Percentiles rank a stretch among this genome's conserved stretches.
phyloP scores from a whole-genome alignment of 306 rosid species.

The Malus sieversii region DNA sequence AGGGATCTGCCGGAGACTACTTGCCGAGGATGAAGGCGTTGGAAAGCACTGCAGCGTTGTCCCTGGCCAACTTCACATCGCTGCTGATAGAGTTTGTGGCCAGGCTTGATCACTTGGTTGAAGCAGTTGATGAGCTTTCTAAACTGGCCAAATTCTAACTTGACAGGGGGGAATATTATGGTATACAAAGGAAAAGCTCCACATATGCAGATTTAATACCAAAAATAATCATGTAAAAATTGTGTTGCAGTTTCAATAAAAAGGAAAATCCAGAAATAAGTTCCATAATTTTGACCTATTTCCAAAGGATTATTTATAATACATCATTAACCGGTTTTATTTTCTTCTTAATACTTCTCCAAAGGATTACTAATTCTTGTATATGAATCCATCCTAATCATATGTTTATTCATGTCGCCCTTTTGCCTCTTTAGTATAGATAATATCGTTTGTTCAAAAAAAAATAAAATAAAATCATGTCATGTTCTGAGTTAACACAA shows the following conservation, averaged over 20 bases:
- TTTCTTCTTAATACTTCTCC: neutral
- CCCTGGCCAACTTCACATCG: conserved; percentile 60
- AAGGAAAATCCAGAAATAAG: neutral
- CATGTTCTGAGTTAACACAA: no score
- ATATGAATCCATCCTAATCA: no score
- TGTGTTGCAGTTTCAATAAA: neutral
- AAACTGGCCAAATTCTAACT: conserved; percentile 57
- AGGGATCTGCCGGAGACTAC: conserved; percentile 21
- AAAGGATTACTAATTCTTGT: no score
- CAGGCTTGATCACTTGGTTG: conserved; percentile 66
- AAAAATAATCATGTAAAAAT: neutral
- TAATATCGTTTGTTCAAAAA: no score
- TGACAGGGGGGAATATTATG: neutral
- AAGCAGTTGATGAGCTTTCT: conserved; percentile 57
- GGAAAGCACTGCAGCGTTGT: conserved; percentile 53
- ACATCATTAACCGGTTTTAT: neutral
- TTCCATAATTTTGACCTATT: neutral
- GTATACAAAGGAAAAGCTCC: neutral
- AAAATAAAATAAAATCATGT: no score
- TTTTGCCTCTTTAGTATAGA: no score
- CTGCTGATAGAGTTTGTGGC: conserved; percentile 67
- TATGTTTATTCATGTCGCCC: no score
- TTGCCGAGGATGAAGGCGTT: conserved; percentile 39
- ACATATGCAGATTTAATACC: neutral
- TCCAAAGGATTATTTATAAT: neutral